Conservation (phyloP, 2,329 filamentous ascomycete species). For the Sclerotiophoma versabilis region DNA sequence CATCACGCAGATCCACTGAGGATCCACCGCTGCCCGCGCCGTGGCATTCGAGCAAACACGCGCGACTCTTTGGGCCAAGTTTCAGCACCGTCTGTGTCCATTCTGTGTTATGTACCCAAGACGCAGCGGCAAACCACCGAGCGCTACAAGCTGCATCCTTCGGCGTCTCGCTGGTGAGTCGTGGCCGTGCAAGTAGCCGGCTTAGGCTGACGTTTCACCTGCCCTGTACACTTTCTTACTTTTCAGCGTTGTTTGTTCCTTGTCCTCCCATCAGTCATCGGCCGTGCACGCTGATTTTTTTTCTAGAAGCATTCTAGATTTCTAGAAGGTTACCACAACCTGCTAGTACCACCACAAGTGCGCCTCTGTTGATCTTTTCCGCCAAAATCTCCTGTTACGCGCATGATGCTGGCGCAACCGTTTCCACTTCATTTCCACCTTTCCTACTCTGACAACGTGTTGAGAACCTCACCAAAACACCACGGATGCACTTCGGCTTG, state of each 20-base stretch:
- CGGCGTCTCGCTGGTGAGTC: slow-evolving; percentile 10
- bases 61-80: slow-evolving; percentile 2
- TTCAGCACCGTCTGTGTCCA: slow-evolving; percentile 18
- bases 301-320: slow-evolving; percentile 32
- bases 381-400: slow-evolving; percentile 25
- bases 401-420: slow-evolving; percentile 29
- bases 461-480: slow-evolving; percentile 21
- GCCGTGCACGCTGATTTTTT: slow-evolving; percentile 30
- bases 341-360: slow-evolving; percentile 26
- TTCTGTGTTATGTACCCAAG: slow-evolving; percentile 18
- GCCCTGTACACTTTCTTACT: slow-evolving; percentile 1
- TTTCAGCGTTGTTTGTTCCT: not conserved
- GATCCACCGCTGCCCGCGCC: slow-evolving; percentile 12
- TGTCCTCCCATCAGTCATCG: slow-evolving; percentile 25
- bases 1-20: slow-evolving; percentile 30
- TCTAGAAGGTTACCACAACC: slow-evolving; percentile 45
- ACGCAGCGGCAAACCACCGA: slow-evolving; percentile 1
- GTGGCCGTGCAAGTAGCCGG: slow-evolving; percentile 6
- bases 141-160: slow-evolving; percentile 2
- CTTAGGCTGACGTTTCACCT: slow-evolving; percentile 33
- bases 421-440: slow-evolving; percentile 22
- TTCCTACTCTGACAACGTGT: slow-evolving; percentile 21
- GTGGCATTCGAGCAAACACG: slow-evolving; percentile 12
- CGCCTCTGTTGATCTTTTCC: slow-evolving; percentile 36
- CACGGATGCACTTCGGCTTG: slow-evolving; percentile 11